Evolutionary conservation across 1,284 basidiomycete genomes (phyloP), one percentile per base, ranked within the genome.

Genomic region (Ganoderma leucocontextum): DNA sequence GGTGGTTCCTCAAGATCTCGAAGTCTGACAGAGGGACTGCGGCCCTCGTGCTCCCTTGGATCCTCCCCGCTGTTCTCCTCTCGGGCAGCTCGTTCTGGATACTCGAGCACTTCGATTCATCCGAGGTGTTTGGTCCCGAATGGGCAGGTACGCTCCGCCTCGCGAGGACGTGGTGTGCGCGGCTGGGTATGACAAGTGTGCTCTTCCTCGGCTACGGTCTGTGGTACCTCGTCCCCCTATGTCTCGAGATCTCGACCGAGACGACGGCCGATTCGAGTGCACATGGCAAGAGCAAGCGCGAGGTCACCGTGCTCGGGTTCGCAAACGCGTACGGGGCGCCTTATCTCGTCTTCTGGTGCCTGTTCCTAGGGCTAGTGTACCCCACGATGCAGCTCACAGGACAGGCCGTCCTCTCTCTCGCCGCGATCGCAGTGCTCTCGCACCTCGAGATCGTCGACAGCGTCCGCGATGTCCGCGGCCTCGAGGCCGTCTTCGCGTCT

Each of bases 301-400:
- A 87, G 74, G 87, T 96, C 62, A 87, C 86, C 22, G 87, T 99
- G 0, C 81, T 96, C 1, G 96, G 97, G 0, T 98, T 94, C 76
- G 93, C 94, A 0, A 99, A 99, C 79, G 89, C 93, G 0, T 95
- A 92, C 74, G 98, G 96, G 3, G 90, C 95, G 22, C 90, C 92
- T 0, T 98, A 96, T 79, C 81, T 97, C 63, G 82, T 98, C 58
- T 93, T 98, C 76, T 90, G 92, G 84, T 84, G 87, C 22, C 84
- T 93, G 36, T 80, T 86, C 52, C 87, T 97, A 62, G 82, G 85
- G 15, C 66, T 93, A 33, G 82, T 91, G 12, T 96, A 91, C 80
- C 79, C 90, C 39, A 83, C 90, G 7, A 89, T 87, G 12, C 95
- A 96, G 73, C 87, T 96, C 1, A 91, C 91, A 0, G 96, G 93